These are phyloP conservation scores for Fusarium transvaalense DNA, from an alignment of 2,329 filamentous ascomycete genomes.

Conservation along the genomic window DNA sequence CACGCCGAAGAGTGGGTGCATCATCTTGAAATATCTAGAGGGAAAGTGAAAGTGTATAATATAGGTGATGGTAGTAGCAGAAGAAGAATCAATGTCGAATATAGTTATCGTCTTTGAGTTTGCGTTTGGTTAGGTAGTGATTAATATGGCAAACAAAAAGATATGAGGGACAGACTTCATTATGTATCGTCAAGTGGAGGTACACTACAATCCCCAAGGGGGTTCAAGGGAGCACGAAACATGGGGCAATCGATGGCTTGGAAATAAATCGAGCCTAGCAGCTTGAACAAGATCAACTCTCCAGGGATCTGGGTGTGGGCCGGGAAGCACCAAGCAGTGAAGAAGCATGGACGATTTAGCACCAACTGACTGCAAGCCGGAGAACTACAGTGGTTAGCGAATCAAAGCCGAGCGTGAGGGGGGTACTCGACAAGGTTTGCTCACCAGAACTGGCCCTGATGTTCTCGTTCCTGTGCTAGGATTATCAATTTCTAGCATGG, in stretches of 20 bases:
- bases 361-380: constrained; percentile 51
- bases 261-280: constrained; percentile 55
- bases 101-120: constrained; percentile 3
- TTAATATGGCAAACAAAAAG: constrained; percentile 8
- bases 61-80: not conserved
- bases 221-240: constrained; percentile 52
- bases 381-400: constrained; percentile 51
- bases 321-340: constrained; percentile 49
- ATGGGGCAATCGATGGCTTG: constrained; percentile 52
- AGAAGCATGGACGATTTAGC: constrained; percentile 46
- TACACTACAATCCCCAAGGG: constrained; percentile 40
- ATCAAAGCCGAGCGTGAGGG: constrained; percentile 38
- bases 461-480: constrained; percentile 42
- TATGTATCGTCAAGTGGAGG: constrained; percentile 51
- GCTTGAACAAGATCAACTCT: constrained; percentile 52
- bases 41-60: not conserved
- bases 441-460: constrained; percentile 42
- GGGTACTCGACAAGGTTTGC: constrained; percentile 31
- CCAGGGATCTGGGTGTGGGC: constrained; percentile 56
- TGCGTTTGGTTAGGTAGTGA: not conserved
- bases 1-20: constrained; percentile 49
- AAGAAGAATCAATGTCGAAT: not conserved
- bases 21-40: constrained; percentile 46
- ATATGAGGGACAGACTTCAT: constrained; percentile 45
- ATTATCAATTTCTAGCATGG: constrained; percentile 46